These are phyloP conservation scores for Eucalyptus erythrocorys DNA, from an alignment of 345 rosid species.

Conservation along the genomic window DNA sequence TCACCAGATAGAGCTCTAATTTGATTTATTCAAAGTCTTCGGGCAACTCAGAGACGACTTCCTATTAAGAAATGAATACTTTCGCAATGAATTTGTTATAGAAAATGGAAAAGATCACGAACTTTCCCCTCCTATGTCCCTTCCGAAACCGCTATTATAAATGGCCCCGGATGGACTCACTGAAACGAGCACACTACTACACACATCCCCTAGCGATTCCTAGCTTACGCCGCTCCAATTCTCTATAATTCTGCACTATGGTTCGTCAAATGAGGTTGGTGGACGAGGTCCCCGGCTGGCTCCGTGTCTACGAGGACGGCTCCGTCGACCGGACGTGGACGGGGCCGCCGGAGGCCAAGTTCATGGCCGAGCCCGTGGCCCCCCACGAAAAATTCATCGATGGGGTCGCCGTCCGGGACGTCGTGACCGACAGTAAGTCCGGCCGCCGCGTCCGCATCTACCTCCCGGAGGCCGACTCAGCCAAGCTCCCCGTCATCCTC, in stretches of 20 bases:
- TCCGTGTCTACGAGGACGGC: constrained; percentile 39
- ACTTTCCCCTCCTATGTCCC: background rate
- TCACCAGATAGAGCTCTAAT: background rate
- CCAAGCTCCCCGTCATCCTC: constrained; percentile 34
- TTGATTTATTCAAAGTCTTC: background rate
- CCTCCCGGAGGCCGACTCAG: constrained; percentile 1
- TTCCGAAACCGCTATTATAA: background rate
- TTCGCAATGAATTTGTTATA: background rate
- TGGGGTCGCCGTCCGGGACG: constrained; percentile 40
- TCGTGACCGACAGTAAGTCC: constrained; percentile 8
- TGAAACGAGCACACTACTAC: background rate
- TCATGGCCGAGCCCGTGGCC: constrained; percentile 42
- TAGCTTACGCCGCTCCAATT: background rate
- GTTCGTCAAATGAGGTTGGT: constrained; percentile 8
- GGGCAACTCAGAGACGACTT: background rate
- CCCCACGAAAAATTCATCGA: constrained; percentile 28
- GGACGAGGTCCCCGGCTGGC: constrained; percentile 66
- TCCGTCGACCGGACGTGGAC: constrained; percentile 54
- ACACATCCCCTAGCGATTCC: background rate
- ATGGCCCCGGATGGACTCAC: background rate
- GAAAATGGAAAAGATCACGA: background rate
- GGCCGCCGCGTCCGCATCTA: constrained; percentile 36
- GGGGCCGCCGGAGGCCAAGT: constrained; percentile 50
- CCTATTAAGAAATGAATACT: background rate
- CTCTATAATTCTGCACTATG: constrained; percentile 9